Evolutionary conservation across 306 rosid genomes (phyloP), one percentile per base, ranked within the genome.

Genomic region (Sechiopsis laciniata): DNA sequence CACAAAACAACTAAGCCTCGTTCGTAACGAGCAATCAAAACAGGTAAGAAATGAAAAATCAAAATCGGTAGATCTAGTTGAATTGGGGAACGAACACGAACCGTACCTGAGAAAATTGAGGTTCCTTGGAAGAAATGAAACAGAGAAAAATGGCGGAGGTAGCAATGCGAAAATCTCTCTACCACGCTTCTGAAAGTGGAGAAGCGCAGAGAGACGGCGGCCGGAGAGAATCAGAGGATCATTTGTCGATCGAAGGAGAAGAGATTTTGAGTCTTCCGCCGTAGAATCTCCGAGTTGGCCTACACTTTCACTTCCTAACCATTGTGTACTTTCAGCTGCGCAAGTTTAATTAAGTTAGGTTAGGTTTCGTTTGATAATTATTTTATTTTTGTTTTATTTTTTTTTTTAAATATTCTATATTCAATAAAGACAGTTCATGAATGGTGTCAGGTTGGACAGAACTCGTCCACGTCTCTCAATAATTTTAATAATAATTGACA

Each of bases 151-250:
- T 65, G 37, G 37, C 37, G 37, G 71, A 8, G 1, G 35, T 10
- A 19, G 66, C 19, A 67, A 48, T 67, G 73, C 73, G 35, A 20
- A 20, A 48, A 45, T 67, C 69, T 67, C 73, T 67, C 73, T 45
- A 6, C 54, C 19, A 13, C 73, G 73, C 73, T 67, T 67, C 73
- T 5, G 16, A 2, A 10, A 5, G n/a, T 42, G 53, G 10, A 65
- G 71, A 65, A 65, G 71, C 71, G 71, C 29, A 20, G 71, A 65
- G 71, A 65, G 71, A 65, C 6, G 29, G 29, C 12, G 29, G 54
- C 54, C 71, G 71, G 71, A 65, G 53, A 37, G 52, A 64, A 64
- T 64, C 71, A 64, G 71, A 64, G 24, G 10, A 40, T 10, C 71
- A 64, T 64, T 40, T 64, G 10, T 10, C 71, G 53, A 40, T n/a